phyloP scores from a whole-genome alignment of 1,284 basidiomycete genomes.

The Amylostereum areolatum region DNA sequence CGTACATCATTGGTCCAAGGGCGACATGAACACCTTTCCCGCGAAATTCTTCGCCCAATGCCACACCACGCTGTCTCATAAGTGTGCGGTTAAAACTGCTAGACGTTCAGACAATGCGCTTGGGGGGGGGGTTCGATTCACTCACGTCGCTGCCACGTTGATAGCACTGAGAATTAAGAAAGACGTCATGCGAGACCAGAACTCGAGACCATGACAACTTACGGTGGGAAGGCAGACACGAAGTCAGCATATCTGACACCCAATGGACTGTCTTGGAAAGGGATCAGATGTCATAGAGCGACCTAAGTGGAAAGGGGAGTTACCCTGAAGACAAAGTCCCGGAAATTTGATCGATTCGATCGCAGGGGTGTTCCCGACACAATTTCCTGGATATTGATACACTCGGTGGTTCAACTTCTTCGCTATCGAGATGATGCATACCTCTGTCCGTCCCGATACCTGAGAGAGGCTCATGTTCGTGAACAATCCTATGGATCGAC shows the following conservation, averaged over 20 bases:
- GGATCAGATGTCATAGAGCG: too few species aligned
- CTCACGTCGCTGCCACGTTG: constrained; percentile 63
- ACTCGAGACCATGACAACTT: constrained; percentile 12
- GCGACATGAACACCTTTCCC: constrained; percentile 64
- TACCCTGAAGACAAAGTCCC: constrained; percentile 65
- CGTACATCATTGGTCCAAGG: constrained; percentile 49
- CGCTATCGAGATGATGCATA: neutral
- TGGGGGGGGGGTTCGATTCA: constrained; percentile 7
- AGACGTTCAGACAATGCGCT: neutral
- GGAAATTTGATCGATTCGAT: constrained; percentile 58
- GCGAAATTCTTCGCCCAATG: constrained; percentile 64
- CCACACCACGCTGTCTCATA: constrained; percentile 55
- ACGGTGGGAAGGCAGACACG: constrained; percentile 68
- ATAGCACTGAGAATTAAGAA: constrained; percentile 40
- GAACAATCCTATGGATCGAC: neutral
- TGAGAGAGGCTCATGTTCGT: constrained; percentile 8
- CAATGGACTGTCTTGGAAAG: constrained; percentile 40
- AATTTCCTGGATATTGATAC: constrained; percentile 34
- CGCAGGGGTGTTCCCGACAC: constrained; percentile 63
- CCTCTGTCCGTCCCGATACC: constrained; percentile 40
- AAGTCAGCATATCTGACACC: constrained; percentile 61
- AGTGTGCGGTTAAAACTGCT: constrained; percentile 59
- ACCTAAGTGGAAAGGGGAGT: constrained; percentile 1
- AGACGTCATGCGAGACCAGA: neutral
- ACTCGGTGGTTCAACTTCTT: too few species aligned